A percentile compares a stretch with the other conserved stretches of the same genome.
Evolutionary conservation across 768 basidiomycete species (phyloP).

Genomic region (Auriscalpium orientale): DNA sequence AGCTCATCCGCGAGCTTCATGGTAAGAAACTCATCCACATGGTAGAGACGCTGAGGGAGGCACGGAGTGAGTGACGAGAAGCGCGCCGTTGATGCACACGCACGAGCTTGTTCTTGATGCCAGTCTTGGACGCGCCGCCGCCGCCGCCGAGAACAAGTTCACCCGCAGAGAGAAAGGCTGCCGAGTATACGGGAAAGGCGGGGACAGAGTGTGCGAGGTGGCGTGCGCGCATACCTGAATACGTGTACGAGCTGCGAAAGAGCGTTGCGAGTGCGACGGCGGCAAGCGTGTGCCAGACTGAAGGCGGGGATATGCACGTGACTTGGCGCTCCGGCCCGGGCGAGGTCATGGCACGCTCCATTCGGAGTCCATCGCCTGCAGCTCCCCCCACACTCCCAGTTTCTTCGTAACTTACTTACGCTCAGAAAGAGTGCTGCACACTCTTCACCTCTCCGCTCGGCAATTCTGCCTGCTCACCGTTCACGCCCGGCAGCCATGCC

Average conservation of each 20-base stretch:
- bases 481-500: background rate
- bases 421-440: no score
- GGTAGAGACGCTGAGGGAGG: slow-evolving; percentile 57
- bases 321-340: background rate
- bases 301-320: background rate
- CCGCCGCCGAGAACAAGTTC: slow-evolving; percentile 84
- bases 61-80: background rate
- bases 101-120: slow-evolving; percentile 93
- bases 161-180: slow-evolving; percentile 67
- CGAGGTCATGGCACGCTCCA: background rate
- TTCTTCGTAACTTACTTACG: no score
- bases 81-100: slow-evolving; percentile 20
- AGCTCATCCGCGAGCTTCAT: slow-evolving; percentile 58
- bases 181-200: slow-evolving; percentile 84
- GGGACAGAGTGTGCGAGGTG: slow-evolving; percentile 75
- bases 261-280: background rate
- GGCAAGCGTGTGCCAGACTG: background rate
- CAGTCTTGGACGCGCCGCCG: slow-evolving; percentile 76
- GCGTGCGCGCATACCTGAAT: slow-evolving; percentile 57
- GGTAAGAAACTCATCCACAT: slow-evolving; percentile 42
- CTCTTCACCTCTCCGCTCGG: background rate
- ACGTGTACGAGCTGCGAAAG: background rate
- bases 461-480: background rate
- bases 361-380: no score
- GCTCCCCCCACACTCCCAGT: no score